Percentiles rank a stretch among this genome's conserved stretches.
These are phyloP conservation scores for Alternaria gansuensis DNA, from an alignment of 2,329 filamentous ascomycete species.

Conservation along the genomic window DNA sequence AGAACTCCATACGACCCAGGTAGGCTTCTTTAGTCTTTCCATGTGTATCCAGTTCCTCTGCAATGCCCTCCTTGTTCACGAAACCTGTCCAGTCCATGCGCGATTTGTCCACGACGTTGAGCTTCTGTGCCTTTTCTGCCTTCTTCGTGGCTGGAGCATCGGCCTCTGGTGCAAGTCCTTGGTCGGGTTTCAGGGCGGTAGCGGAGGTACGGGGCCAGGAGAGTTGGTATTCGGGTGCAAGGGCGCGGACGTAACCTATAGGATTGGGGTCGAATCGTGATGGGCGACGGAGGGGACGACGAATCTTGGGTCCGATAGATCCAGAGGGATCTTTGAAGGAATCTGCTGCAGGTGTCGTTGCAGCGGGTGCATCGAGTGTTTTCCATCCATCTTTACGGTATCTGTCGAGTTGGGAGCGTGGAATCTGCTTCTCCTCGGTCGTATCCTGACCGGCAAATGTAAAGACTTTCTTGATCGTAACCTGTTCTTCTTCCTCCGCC, in stretches of 20 bases:
- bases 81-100: slow-evolving; percentile 71
- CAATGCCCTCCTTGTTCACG: slow-evolving; percentile 68
- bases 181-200: slow-evolving; percentile 9
- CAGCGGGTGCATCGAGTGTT: slow-evolving; percentile 24
- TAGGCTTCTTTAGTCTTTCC: slow-evolving; percentile 70
- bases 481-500: slow-evolving; percentile 48
- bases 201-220: slow-evolving; percentile 47
- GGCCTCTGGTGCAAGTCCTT: slow-evolving; percentile 29
- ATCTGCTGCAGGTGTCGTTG: slow-evolving; percentile 10
- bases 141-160: slow-evolving; percentile 28
- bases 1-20: slow-evolving; percentile 68
- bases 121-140: slow-evolving; percentile 62
- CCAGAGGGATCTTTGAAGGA: slow-evolving; percentile 13
- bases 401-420: slow-evolving; percentile 48
- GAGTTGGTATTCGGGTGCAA: slow-evolving; percentile 57
- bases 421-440: slow-evolving; percentile 75
- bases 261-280: slow-evolving; percentile 63
- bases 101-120: slow-evolving; percentile 73
- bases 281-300: slow-evolving; percentile 53
- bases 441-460: slow-evolving; percentile 78
- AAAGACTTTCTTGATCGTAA: slow-evolving; percentile 75
- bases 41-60: slow-evolving; percentile 68
- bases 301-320: slow-evolving; percentile 31
- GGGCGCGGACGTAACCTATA: slow-evolving; percentile 56
- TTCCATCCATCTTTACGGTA: slow-evolving; percentile 47